A percentile compares a stretch with the other conserved stretches of the same genome.
phyloP scores from a whole-genome alignment of 2,329 filamentous ascomycete species.

The Aspergillus hiratsukae region DNA sequence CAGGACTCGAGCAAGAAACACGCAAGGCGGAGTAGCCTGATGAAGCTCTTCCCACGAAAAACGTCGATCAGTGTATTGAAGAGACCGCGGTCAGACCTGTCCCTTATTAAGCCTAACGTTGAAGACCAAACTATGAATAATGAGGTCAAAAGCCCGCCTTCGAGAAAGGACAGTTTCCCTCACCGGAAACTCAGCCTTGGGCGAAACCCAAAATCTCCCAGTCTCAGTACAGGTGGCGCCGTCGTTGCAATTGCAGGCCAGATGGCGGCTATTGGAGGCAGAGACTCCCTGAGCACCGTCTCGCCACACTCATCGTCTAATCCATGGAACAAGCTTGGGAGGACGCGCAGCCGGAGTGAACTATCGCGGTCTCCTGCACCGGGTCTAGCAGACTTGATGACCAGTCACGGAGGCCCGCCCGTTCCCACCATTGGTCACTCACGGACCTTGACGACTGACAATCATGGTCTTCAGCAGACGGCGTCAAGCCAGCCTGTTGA shows the following conservation, averaged over 20 bases:
- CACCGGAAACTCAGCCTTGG: slow-evolving; percentile 36
- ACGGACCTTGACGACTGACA: slow-evolving; percentile 21
- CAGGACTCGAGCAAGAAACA: slow-evolving; percentile 37
- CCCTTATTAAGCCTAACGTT: slow-evolving; percentile 24
- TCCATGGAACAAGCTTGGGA: slow-evolving; percentile 47
- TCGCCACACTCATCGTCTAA: slow-evolving; percentile 32
- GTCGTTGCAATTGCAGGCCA: slow-evolving; percentile 43
- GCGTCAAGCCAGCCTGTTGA: slow-evolving; percentile 10
- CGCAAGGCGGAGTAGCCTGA: slow-evolving; percentile 45
- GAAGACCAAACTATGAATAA: slow-evolving; percentile 20
- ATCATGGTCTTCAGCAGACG: slow-evolving; percentile 11
- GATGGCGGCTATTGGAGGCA: slow-evolving; percentile 44
- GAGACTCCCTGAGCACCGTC: slow-evolving; percentile 55
- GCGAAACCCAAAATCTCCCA: slow-evolving; percentile 34
- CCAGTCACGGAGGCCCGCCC: slow-evolving; percentile 54
- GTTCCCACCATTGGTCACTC: slow-evolving; percentile 51
- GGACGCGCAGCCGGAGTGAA: slow-evolving; percentile 56
- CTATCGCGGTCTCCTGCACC: slow-evolving; percentile 40
- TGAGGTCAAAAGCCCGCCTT: slow-evolving; percentile 15
- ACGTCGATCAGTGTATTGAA: slow-evolving; percentile 43
- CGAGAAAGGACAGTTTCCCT: slow-evolving; percentile 31
- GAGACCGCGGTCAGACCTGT: slow-evolving; percentile 35
- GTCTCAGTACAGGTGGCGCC: slow-evolving; percentile 37
- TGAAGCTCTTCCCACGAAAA: slow-evolving; percentile 40
- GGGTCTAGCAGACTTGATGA: slow-evolving; percentile 53